Evolutionary conservation across 176 grass and related monocot genomes (phyloP), one percentile per base, ranked within the genome.

Genomic region (Poa pratensis): DNA sequence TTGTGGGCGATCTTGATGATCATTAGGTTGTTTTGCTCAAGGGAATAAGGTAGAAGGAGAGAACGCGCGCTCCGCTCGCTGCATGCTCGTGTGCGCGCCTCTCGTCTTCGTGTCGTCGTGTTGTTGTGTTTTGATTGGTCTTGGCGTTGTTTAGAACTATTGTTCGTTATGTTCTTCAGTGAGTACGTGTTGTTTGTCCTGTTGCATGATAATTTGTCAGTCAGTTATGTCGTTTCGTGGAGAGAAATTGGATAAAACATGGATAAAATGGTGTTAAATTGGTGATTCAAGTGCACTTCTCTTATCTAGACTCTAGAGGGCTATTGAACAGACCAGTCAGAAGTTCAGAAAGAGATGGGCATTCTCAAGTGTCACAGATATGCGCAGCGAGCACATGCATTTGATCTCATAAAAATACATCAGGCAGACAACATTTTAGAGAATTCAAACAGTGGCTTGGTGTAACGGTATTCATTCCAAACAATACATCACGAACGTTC

Each of bases 41-140:
- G 66, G 37, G 57, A 90, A 90, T 90, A 90, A 83, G 46, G 26
- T 28, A 6, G 49, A 13, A 48, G 45, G 7, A 46, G 48, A 1
- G 48, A 19, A 19, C 30, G 24, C 48, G 27, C 43, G 27, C 58
- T 24, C 43, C 10, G 49, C 68, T 26, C n/a, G 61, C 22, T 37
- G 26, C 69, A 58, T 49, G 71, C 11, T 15, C 18, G 71, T 27
- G 22, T 17, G 71, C 12, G 53, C 24, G 6, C 54, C 63, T 79
- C 67, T 58, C 35, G 26, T 89, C 16, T 49, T 27, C 71, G 58
- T 37, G 70, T 83, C 81, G 18, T 62, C 62, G 45, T 6, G 73
- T 75, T 53, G 35, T 45, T 51, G 43, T 5, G 73, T 75, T 53
- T 32, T 53, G 26, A 53, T 20, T 30, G 27, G 26, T 53, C 8